Base-by-base conservation (phyloP, 2,329 filamentous ascomycete species). In the Ophioceras dolichostomum region DNA sequence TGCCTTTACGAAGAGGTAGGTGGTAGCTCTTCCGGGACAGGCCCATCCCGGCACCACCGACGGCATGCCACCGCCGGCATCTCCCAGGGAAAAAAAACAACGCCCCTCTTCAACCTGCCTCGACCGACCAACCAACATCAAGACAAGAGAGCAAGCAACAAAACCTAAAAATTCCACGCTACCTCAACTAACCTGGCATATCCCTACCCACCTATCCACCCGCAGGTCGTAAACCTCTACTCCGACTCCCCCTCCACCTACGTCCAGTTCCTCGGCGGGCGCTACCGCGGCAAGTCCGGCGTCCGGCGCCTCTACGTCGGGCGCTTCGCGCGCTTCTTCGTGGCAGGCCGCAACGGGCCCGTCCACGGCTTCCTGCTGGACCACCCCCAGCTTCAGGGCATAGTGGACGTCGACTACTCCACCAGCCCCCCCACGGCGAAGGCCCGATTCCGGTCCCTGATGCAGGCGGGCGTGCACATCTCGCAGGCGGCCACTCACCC, bases 301-400 rank as follows among this genome's bases (percentile, higher is more conserved):
- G 63, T 72, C 22, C 56, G 60, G 43, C 58, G 68, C 4, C 65
- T 73, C 12, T 73, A 73, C 50, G 52, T 69, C 12, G 60, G 60
- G 21, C 67, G 68, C 3, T 74, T 73, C 50, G 62, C 65, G 22
- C 53, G 57, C 19, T 48, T 50, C 28, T 74, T 74, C 39, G 67
- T 71, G 21, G 59, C 60, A 7, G 68, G 68, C 8, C 67, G 70
- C 42, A 73, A 73, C 45, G 69, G 69, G 1, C 70, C 69, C 13
- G 61, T 73, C 8, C 58, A 69, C 45, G 69, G 69, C 22, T 73
- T 70, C 47, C 59, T 74, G 10, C 62, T 73, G 12, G 70, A 73
- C 48, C 69, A 74, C 49, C 63, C 68, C 24, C 70, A 73, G 60
- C 64, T 72, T 56, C 69, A 74, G 46, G 69, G 68, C 49, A 67